A percentile compares a stretch with the other conserved stretches of the same genome.
Evolutionary conservation across 2,329 filamentous ascomycete genomes (phyloP).

Genomic region (Tolypocladium endophyticum): DNA sequence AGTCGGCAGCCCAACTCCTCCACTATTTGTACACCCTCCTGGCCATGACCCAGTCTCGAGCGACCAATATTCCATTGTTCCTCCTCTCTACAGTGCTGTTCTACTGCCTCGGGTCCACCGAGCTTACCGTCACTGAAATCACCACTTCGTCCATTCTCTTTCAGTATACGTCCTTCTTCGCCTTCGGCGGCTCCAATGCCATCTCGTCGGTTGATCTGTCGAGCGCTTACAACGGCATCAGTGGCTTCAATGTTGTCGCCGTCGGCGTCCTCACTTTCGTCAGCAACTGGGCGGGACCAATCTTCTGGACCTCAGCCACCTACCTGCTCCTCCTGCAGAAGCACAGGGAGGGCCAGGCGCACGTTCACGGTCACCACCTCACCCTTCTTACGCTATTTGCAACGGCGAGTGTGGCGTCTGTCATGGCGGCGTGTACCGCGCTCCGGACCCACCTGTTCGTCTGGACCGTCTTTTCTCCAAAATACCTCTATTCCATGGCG

Average conservation of each 20-base stretch:
- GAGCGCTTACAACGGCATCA: slow-evolving; percentile 88
- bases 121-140: slow-evolving; percentile 45
- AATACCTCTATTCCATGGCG: slow-evolving; percentile 84
- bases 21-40: slow-evolving; percentile 69
- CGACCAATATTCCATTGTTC: slow-evolving; percentile 77
- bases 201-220: slow-evolving; percentile 94
- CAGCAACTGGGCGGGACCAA: slow-evolving; percentile 81
- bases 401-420: slow-evolving; percentile 52
- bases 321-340: slow-evolving; percentile 44
- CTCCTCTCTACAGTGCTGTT: slow-evolving; percentile 58
- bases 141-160: slow-evolving; percentile 64
- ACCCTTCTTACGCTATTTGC: slow-evolving; percentile 61
- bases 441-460: slow-evolving; percentile 89
- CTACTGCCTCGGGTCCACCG: slow-evolving; percentile 33
- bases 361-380: slow-evolving; percentile 41
- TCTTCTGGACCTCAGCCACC: slow-evolving; percentile 73
- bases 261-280: slow-evolving; percentile 80
- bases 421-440: slow-evolving; percentile 82
- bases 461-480: slow-evolving; percentile 97
- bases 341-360: slow-evolving; percentile 11
- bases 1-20: slow-evolving; percentile 30
- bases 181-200: slow-evolving; percentile 81
- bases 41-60: slow-evolving; percentile 75
- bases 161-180: slow-evolving; percentile 79
- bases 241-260: slow-evolving; percentile 65